Percentiles rank a stretch among this genome's conserved stretches.
Conservation (phyloP, 2,329 filamentous ascomycete genomes). For the Stagonosporopsis cucurbitacearum region DNA sequence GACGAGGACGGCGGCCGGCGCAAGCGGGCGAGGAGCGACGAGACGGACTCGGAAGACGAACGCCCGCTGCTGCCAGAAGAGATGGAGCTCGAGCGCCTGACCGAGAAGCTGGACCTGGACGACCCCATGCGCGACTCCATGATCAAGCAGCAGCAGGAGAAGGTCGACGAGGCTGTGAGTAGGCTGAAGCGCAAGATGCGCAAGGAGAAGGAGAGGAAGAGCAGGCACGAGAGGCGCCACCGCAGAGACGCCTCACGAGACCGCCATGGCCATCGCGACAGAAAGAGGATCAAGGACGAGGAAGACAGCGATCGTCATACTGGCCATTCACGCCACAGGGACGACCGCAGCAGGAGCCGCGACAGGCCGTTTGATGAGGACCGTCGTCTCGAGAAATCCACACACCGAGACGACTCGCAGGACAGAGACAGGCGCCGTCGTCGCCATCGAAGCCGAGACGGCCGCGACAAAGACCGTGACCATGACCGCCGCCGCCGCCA, state of each 20-base stretch:
- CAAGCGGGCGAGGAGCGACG: slow-evolving; percentile 53
- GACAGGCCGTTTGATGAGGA: slow-evolving; percentile 23
- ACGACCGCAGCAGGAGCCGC: slow-evolving; percentile 24
- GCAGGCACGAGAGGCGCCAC: slow-evolving; percentile 32
- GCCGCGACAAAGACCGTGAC: slow-evolving; percentile 5
- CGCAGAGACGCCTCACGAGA: slow-evolving; percentile 34
- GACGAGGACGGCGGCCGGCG: slow-evolving; percentile 56
- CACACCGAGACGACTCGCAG: slow-evolving; percentile 18
- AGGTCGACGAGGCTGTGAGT: slow-evolving; percentile 74
- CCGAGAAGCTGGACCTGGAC: slow-evolving; percentile 86
- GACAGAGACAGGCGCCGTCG: slow-evolving; percentile 20
- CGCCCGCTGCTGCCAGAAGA: slow-evolving; percentile 81
- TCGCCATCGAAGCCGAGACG: slow-evolving; percentile 12
- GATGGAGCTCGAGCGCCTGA: slow-evolving; percentile 74
- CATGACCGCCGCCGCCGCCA: slow-evolving; percentile 21
- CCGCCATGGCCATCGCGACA: slow-evolving; percentile 29
- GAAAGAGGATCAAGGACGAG: slow-evolving; percentile 30
- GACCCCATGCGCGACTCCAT: slow-evolving; percentile 96
- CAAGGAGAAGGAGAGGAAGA: slow-evolving; percentile 55
- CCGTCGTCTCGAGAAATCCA: slow-evolving; percentile 11
- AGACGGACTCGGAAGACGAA: slow-evolving; percentile 50
- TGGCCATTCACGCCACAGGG: slow-evolving; percentile 20
- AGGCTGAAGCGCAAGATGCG: slow-evolving; percentile 58
- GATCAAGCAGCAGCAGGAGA: slow-evolving; percentile 88
- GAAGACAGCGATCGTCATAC: slow-evolving; percentile 21